Conservation (phyloP, 2,329 filamentous ascomycete species). For the Calonectria pauciramosa region DNA sequence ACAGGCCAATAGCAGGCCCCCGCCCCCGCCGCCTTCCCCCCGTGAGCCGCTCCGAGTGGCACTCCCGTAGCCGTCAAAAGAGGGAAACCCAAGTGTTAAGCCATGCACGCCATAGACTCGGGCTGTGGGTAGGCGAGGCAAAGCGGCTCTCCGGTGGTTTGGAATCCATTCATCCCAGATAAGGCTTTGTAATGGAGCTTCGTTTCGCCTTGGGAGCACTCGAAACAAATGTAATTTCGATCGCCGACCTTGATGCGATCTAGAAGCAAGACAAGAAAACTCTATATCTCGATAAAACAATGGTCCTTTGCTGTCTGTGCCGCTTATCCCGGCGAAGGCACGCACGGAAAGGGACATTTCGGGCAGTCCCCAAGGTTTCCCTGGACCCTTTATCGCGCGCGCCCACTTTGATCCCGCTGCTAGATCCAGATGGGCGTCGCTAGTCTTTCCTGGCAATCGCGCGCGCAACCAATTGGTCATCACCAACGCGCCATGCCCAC, state of each 20-base stretch:
- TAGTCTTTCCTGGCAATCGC: constrained; percentile 43
- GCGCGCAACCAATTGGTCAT: constrained; percentile 41
- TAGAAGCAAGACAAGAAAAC: neutral
- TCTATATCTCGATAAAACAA: neutral
- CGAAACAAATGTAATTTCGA: neutral
- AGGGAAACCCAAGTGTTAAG: neutral
- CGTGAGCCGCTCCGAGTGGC: neutral
- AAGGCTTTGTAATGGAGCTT: neutral
- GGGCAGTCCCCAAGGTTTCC: constrained; percentile 30
- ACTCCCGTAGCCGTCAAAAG: neutral
- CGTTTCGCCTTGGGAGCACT: neutral
- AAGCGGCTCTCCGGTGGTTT: neutral
- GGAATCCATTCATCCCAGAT: neutral
- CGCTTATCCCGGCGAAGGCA: constrained; percentile 3
- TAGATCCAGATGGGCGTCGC: constrained; percentile 45
- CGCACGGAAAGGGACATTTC: constrained; percentile 29
- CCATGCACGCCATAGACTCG: neutral
- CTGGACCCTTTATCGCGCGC: constrained; percentile 41
- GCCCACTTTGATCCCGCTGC: constrained; percentile 42
- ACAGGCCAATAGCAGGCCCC: neutral
- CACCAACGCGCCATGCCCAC: constrained; percentile 34
- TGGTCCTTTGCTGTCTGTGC: neutral
- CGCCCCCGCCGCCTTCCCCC: constrained; percentile 21
- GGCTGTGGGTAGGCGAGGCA: neutral
- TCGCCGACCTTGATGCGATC: neutral